These are phyloP conservation scores for Akanthomyces muscarius DNA, from an alignment of 2,329 filamentous ascomycete genomes.

Conservation along the genomic window DNA sequence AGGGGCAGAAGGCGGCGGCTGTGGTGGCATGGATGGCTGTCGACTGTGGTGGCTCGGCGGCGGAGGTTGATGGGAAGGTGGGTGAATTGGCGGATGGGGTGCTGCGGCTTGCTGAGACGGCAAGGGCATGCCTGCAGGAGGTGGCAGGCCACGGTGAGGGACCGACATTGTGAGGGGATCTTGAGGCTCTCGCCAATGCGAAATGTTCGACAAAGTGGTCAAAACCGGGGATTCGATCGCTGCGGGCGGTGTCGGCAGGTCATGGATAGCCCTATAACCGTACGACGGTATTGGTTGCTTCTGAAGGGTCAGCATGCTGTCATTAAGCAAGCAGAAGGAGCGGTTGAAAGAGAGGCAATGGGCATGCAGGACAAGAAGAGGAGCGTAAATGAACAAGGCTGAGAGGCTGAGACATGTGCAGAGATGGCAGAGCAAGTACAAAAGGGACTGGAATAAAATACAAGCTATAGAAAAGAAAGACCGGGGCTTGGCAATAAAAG, in stretches of 20 bases:
- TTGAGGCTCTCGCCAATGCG: slow-evolving; percentile 37
- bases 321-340: not conserved
- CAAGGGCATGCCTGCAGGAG: slow-evolving; percentile 55
- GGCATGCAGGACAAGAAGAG: not conserved
- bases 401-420: not conserved
- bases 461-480: slow-evolving; percentile 11
- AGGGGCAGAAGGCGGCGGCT: slow-evolving; percentile 26
- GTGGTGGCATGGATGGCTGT: slow-evolving; percentile 24
- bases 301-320: slow-evolving; percentile 50
- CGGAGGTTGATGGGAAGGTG: slow-evolving; percentile 15
- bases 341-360: not conserved
- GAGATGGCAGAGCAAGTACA: not conserved
- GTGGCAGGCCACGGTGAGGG: slow-evolving; percentile 59
- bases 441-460: not conserved
- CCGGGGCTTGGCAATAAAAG: slow-evolving; percentile 7
- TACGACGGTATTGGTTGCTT: slow-evolving; percentile 41
- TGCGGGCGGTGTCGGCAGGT: slow-evolving; percentile 47
- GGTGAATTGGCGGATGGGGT: slow-evolving; percentile 4
- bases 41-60: slow-evolving; percentile 19
- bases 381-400: not conserved
- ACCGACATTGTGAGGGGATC: slow-evolving; percentile 55
- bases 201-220: slow-evolving; percentile 16
- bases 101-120: slow-evolving; percentile 36
- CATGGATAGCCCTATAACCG: slow-evolving; percentile 50
- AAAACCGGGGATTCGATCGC: slow-evolving; percentile 45